A percentile compares a stretch with the other conserved stretches of the same genome.
These are phyloP conservation scores for Emergomyces africanus DNA, from an alignment of 2,329 filamentous ascomycete species.

Conservation along the genomic window DNA sequence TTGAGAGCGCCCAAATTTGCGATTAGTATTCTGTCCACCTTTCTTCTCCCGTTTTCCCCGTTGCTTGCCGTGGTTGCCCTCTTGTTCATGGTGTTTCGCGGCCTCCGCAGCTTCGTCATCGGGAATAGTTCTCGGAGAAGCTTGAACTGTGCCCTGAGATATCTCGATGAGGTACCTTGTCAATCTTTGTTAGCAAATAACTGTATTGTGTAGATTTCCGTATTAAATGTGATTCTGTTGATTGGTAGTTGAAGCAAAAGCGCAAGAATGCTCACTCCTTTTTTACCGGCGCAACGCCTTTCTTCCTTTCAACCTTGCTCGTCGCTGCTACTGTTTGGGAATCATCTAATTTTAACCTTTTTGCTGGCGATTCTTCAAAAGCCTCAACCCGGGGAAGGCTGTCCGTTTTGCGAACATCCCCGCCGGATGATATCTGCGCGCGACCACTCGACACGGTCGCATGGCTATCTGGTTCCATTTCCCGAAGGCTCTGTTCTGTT, in stretches of 20 bases:
- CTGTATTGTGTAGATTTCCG: neutral
- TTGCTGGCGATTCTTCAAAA: conserved; percentile 37
- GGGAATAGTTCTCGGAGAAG: conserved; percentile 22
- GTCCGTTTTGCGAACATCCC: neutral
- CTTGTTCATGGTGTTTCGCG: conserved; percentile 32
- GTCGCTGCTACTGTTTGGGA: conserved; percentile 12
- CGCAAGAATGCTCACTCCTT: conserved; percentile 45
- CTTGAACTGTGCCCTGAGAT: conserved; percentile 11
- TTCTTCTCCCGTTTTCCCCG: conserved; percentile 37
- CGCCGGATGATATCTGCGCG: neutral
- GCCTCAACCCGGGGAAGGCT: conserved; percentile 19
- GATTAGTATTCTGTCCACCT: conserved; percentile 69
- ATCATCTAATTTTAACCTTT: conserved; percentile 44
- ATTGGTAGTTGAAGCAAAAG: neutral
- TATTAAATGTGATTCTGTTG: neutral
- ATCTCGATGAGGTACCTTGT: conserved; percentile 21
- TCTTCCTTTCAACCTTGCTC: conserved; percentile 26
- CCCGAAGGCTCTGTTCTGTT: neutral
- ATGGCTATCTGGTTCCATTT: neutral
- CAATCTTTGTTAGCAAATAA: neutral
- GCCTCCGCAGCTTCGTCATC: conserved; percentile 50
- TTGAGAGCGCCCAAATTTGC: conserved; percentile 65
- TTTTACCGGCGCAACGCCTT: conserved; percentile 58
- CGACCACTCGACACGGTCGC: neutral
- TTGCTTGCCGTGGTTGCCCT: conserved; percentile 23